A percentile compares a stretch with the other conserved stretches of the same genome.
These are phyloP conservation scores for Stereum hirsutum DNA, from an alignment of 1,284 basidiomycete species.

Conservation along the genomic window DNA sequence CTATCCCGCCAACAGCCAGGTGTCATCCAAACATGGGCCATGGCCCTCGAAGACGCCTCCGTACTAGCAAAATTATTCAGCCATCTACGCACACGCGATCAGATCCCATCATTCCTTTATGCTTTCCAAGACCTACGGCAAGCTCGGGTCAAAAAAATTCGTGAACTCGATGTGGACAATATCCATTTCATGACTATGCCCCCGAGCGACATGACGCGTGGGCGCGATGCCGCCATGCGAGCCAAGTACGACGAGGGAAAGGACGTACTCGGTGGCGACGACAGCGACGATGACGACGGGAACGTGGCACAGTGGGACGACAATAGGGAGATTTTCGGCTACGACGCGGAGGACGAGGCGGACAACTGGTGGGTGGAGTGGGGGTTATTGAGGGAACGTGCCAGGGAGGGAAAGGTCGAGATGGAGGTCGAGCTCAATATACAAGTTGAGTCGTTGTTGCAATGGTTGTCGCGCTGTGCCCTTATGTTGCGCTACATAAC, in stretches of 20 bases:
- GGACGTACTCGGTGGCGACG: conserved; percentile 25
- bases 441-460: too few species aligned
- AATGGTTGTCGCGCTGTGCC: too few species aligned
- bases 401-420: conserved; percentile 7
- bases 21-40: conserved; percentile 37
- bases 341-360: conserved; percentile 27
- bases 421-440: neutral
- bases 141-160: conserved; percentile 28
- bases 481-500: too few species aligned
- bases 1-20: conserved; percentile 35
- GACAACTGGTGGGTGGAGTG: conserved; percentile 28
- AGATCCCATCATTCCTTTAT: conserved; percentile 40
- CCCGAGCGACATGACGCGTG: conserved; percentile 26
- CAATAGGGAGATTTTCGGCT: conserved; percentile 20
- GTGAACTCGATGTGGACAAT: conserved; percentile 27
- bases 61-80: conserved; percentile 49
- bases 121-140: conserved; percentile 44
- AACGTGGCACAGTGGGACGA: conserved; percentile 20
- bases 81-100: conserved; percentile 36
- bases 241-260: conserved; percentile 26
- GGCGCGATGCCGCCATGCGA: conserved; percentile 33
- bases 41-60: conserved; percentile 48
- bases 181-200: conserved; percentile 30
- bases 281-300: conserved; percentile 16
- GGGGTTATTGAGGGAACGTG: conserved; percentile 23